These are phyloP conservation scores for Fusarium denticulatum DNA, from an alignment of 2,329 filamentous ascomycete genomes.

Conservation along the genomic window DNA sequence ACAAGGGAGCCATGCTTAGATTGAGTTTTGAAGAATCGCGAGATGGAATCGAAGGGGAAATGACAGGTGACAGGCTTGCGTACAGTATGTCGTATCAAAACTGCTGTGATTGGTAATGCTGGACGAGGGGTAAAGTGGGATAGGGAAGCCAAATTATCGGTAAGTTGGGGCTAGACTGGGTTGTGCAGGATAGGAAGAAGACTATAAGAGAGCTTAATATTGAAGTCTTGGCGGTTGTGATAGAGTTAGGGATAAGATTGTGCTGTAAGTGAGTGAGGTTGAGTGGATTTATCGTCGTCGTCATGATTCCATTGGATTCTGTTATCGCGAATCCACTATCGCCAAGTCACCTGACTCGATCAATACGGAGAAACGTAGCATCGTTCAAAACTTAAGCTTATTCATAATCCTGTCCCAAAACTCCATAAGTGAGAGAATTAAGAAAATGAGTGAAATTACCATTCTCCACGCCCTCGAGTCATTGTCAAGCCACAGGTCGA, in stretches of 20 bases:
- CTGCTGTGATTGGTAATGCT: background rate
- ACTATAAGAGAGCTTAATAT: background rate
- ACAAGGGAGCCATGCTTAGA: slow-evolving; percentile 40
- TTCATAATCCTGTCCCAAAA: background rate
- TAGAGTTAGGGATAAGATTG: background rate
- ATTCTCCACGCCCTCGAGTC: background rate
- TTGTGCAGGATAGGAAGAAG: background rate
- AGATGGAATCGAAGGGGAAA: background rate
- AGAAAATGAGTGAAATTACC: background rate
- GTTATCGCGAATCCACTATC: background rate
- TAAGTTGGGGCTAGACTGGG: background rate
- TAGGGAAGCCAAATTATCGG: background rate
- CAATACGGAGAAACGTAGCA: background rate
- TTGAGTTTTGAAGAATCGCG: slow-evolving; percentile 2
- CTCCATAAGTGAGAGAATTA: background rate
- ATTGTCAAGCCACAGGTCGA: background rate
- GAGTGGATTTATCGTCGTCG: background rate
- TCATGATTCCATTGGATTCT: background rate
- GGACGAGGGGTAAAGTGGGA: slow-evolving; percentile 8
- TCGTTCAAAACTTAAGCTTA: background rate
- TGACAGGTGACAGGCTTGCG: background rate
- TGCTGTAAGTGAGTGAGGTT: background rate
- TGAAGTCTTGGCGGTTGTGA: background rate
- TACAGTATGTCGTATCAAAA: background rate
- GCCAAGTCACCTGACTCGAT: background rate